Percentiles rank a stretch among this genome's conserved stretches.
These are phyloP conservation scores for Phytophthora multivora DNA, from an alignment of 352 stramenopile species.

Conservation along the genomic window DNA sequence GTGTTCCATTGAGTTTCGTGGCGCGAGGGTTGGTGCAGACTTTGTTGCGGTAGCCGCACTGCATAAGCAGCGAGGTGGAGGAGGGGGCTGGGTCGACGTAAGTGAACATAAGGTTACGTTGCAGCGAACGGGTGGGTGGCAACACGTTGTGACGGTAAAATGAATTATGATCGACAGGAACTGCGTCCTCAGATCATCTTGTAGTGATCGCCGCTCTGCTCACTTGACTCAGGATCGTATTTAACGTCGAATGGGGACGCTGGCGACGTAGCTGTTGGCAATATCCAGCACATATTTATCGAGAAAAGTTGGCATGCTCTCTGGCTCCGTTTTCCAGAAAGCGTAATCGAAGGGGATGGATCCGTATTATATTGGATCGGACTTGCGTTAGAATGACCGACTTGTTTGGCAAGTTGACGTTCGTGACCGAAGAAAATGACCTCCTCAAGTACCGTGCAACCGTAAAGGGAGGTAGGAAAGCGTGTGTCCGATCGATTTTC, in stretches of 20 bases:
- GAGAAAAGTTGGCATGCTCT: background rate
- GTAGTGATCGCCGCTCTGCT: background rate
- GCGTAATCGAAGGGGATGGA: background rate
- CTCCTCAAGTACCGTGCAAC: too few species aligned
- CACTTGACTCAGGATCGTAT: background rate
- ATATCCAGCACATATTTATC: background rate
- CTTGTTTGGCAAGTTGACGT: too few species aligned
- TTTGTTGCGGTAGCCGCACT: slow-evolving; percentile 57
- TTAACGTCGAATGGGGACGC: background rate
- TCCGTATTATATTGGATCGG: slow-evolving; percentile 4
- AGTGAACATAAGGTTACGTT: slow-evolving; percentile 9
- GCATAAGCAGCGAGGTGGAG: slow-evolving; percentile 21
- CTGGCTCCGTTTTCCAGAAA: background rate
- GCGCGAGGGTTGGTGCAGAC: slow-evolving; percentile 51
- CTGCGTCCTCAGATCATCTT: background rate
- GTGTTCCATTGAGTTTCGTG: slow-evolving; percentile 49
- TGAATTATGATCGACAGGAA: background rate
- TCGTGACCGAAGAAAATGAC: too few species aligned
- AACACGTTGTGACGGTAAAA: background rate
- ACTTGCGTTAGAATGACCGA: too few species aligned
- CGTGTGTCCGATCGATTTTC: too few species aligned
- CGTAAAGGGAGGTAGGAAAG: too few species aligned
- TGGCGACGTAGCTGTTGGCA: background rate
- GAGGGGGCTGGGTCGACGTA: slow-evolving; percentile 20
- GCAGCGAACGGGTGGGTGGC: background rate